Conservation (phyloP, 495 filamentous ascomycete species). For the Daldinia caldariorum region DNA sequence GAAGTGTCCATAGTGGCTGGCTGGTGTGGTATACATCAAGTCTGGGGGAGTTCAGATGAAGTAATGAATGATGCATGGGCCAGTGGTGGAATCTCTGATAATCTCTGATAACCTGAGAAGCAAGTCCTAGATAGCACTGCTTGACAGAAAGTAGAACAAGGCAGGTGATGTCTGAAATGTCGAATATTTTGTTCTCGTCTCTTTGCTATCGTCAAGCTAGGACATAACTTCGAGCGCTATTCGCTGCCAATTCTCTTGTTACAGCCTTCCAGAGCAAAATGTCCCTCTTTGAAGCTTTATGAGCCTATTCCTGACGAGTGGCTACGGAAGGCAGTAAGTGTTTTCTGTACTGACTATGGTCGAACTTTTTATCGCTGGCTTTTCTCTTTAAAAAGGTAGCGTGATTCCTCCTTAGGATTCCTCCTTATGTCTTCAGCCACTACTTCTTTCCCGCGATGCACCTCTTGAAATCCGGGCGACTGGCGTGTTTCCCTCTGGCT, state of each 20-base stretch:
- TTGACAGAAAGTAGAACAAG: slow-evolving; percentile 44
- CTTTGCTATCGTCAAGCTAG: slow-evolving; percentile 72
- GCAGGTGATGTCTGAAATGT: slow-evolving; percentile 49
- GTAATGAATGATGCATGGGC: slow-evolving; percentile 29
- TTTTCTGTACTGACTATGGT: slow-evolving; percentile 51
- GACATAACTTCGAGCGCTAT: slow-evolving; percentile 58
- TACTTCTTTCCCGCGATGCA: slow-evolving; percentile 41
- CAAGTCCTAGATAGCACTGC: slow-evolving; percentile 43
- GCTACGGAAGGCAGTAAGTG: slow-evolving; percentile 57
- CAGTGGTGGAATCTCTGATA: slow-evolving; percentile 23
- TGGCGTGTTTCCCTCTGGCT: slow-evolving; percentile 36
- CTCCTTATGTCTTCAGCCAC: slow-evolving; percentile 31
- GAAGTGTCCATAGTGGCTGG: slow-evolving; percentile 26
- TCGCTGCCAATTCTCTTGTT: slow-evolving; percentile 60
- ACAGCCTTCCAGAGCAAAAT: slow-evolving; percentile 47
- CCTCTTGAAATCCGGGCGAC: slow-evolving; percentile 38
- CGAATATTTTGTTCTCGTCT: slow-evolving; percentile 59
- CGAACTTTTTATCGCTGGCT: slow-evolving; percentile 48
- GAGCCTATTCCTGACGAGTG: slow-evolving; percentile 58
- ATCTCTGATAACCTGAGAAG: slow-evolving; percentile 29
- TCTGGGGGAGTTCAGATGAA: slow-evolving; percentile 35
- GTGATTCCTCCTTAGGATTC: slow-evolving; percentile 42
- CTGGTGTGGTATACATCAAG: slow-evolving; percentile 20
- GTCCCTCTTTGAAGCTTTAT: slow-evolving; percentile 50
- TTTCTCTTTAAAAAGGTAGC: slow-evolving; percentile 46